Evolutionary conservation across 176 grass and related monocot species (phyloP).

Genomic region (Lolium rigidum): DNA sequence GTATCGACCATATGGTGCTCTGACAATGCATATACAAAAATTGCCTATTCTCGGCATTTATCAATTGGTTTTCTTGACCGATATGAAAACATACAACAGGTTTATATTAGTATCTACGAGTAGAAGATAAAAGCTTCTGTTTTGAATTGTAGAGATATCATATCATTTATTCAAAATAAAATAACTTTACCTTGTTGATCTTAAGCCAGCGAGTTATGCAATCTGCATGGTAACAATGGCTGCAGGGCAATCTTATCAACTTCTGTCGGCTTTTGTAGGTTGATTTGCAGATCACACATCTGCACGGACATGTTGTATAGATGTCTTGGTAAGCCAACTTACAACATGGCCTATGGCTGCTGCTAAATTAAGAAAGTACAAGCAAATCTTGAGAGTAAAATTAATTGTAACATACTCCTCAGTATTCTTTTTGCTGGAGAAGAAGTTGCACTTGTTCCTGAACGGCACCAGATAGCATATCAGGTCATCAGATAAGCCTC

Average conservation of each 20-base stretch:
- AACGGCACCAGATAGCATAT: constrained; percentile 68
- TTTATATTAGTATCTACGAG: constrained; percentile 23
- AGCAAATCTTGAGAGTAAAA: constrained; percentile 10
- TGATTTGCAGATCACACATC: constrained; percentile 75
- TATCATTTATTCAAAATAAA: neutral
- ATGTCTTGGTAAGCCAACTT: constrained; percentile 14
- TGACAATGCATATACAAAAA: constrained; percentile 34
- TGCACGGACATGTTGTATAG: constrained; percentile 39
- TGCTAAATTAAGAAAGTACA: constrained; percentile 3
- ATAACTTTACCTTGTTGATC: constrained; percentile 70
- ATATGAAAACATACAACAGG: neutral
- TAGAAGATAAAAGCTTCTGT: neutral
- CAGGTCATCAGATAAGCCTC: constrained; percentile 86
- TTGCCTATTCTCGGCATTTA: neutral
- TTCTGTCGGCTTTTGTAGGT: constrained; percentile 61
- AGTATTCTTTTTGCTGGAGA: constrained; percentile 54
- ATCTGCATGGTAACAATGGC: constrained; percentile 67
- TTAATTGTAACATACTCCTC: constrained; percentile 64
- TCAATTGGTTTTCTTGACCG: constrained; percentile 4
- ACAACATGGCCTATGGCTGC: constrained; percentile 5
- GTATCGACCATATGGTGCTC: neutral
- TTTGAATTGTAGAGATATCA: neutral
- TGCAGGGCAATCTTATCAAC: constrained; percentile 74
- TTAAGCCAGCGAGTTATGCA: constrained; percentile 85
- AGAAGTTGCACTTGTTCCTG: constrained; percentile 60